A percentile compares a stretch with the other conserved stretches of the same genome.
Conservation (phyloP, 345 rosid genomes). For the Pelargonium nanum region DNA sequence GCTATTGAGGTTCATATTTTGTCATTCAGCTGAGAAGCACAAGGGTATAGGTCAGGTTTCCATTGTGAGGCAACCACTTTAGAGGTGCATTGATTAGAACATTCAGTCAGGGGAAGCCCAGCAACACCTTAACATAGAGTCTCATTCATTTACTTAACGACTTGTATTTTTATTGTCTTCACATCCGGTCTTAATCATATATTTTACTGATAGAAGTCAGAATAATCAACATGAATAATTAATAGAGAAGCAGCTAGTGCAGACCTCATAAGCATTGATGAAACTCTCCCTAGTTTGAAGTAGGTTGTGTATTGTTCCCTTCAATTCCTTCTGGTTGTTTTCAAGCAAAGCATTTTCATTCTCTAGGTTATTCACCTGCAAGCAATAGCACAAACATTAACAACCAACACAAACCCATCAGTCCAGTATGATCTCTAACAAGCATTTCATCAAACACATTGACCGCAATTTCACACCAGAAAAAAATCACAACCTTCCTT, state of each 20-base stretch:
- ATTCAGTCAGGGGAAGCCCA: too few relatives aligned
- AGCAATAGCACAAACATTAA: neutral
- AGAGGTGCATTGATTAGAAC: too few relatives aligned
- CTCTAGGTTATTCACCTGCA: constrained; percentile 53
- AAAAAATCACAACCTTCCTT: constrained; percentile 16
- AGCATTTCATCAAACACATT: neutral
- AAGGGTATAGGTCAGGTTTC: too few relatives aligned
- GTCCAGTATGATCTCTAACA: neutral
- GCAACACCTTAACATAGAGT: too few relatives aligned
- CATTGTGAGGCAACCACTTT: too few relatives aligned
- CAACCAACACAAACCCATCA: neutral
- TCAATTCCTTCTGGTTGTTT: constrained; percentile 44
- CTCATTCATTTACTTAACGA: too few relatives aligned
- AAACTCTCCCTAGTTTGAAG: constrained; percentile 53
- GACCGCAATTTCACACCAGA: neutral
- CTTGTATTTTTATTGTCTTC: too few relatives aligned
- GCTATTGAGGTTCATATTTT: too few relatives aligned
- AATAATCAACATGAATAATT: neutral
- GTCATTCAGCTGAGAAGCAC: too few relatives aligned
- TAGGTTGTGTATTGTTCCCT: constrained; percentile 41
- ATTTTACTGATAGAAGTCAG: neutral
- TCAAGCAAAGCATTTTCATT: constrained; percentile 52
- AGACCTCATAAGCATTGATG: constrained; percentile 47
- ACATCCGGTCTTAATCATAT: too few relatives aligned
- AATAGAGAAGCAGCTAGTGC: neutral